A percentile compares a stretch with the other conserved stretches of the same genome.
Evolutionary conservation across 1,139 yeast genomes (phyloP).

Genomic region (Zygoascus hellenicus): DNA sequence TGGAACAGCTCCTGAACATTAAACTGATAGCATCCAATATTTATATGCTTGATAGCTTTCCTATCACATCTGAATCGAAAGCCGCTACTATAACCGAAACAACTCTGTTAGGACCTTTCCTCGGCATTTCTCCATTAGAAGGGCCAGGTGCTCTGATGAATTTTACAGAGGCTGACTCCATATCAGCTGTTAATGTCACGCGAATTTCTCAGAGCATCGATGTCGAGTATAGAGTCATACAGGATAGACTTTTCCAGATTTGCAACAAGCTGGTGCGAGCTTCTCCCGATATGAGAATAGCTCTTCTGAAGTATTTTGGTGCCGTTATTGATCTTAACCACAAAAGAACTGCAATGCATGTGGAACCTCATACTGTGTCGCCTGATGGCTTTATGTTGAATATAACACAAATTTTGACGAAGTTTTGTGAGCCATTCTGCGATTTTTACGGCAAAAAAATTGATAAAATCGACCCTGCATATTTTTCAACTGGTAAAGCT

Average conservation of each 20-base stretch:
- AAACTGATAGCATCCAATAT: constrained; percentile 60
- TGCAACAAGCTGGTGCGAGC: constrained; percentile 75
- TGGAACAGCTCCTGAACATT: constrained; percentile 55
- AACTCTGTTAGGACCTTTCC: constrained; percentile 72
- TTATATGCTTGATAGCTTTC: constrained; percentile 38
- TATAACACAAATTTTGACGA: constrained; percentile 58
- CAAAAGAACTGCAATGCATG: constrained; percentile 81
- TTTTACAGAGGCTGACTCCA: constrained; percentile 26
- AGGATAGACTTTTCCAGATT: constrained; percentile 50
- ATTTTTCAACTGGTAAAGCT: constrained; percentile 38
- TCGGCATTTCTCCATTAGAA: constrained; percentile 68
- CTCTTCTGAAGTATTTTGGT: constrained; percentile 62
- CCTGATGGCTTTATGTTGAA: constrained; percentile 82
- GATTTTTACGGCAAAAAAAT: constrained; percentile 55
- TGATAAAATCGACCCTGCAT: constrained; percentile 69
- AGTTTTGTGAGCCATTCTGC: constrained; percentile 77
- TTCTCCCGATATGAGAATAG: constrained; percentile 56
- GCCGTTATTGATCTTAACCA: constrained; percentile 73
- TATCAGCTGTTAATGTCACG: constrained; percentile 20
- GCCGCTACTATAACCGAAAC: constrained; percentile 51
- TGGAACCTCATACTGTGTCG: constrained; percentile 60
- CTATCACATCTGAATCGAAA: constrained; percentile 9
- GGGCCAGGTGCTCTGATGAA: constrained; percentile 16
- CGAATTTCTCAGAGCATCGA: constrained; percentile 24
- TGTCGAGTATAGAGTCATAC: constrained; percentile 29